A percentile compares a stretch with the other conserved stretches of the same genome.
Evolutionary conservation across 2,329 filamentous ascomycete genomes (phyloP).

Genomic region (Aspergillus fijiensis): DNA sequence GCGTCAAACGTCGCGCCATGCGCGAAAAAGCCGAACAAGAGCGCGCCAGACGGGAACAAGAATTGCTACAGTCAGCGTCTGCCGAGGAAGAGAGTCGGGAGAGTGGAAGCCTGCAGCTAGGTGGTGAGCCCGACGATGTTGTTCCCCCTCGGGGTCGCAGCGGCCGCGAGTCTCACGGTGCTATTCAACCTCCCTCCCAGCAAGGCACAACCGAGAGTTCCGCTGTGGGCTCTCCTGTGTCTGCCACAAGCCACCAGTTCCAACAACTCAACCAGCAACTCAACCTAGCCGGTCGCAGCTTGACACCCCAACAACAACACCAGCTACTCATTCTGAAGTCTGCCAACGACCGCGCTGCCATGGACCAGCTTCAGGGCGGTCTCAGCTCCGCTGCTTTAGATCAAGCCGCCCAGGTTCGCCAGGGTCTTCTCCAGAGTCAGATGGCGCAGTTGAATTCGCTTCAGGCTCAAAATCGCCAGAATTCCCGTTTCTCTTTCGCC

Average conservation of each 20-base stretch:
- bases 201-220: slow-evolving; percentile 52
- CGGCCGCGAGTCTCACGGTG: slow-evolving; percentile 59
- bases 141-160: slow-evolving; percentile 53
- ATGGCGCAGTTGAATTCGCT: slow-evolving; percentile 54
- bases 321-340: slow-evolving; percentile 67
- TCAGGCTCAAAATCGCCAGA: slow-evolving; percentile 74
- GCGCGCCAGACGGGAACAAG: slow-evolving; percentile 54
- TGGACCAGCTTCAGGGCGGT: slow-evolving; percentile 43
- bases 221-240: slow-evolving; percentile 42
- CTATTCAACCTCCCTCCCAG: slow-evolving; percentile 76
- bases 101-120: slow-evolving; percentile 82
- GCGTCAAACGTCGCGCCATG: slow-evolving; percentile 75
- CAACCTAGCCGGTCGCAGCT: slow-evolving; percentile 66
- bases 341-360: slow-evolving; percentile 58
- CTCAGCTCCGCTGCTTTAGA: slow-evolving; percentile 37
- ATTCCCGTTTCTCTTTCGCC: slow-evolving; percentile 83
- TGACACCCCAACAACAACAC: slow-evolving; percentile 79
- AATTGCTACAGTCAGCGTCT: slow-evolving; percentile 50
- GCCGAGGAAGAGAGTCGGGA: slow-evolving; percentile 73
- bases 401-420: slow-evolving; percentile 45
- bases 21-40: slow-evolving; percentile 69
- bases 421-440: slow-evolving; percentile 47
- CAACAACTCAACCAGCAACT: slow-evolving; percentile 59
- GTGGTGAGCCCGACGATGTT: slow-evolving; percentile 86
- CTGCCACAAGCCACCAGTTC: slow-evolving; percentile 43